Evolutionary conservation across 495 filamentous ascomycete species (phyloP).

Genomic region (Talaromyces thailandensis): DNA sequence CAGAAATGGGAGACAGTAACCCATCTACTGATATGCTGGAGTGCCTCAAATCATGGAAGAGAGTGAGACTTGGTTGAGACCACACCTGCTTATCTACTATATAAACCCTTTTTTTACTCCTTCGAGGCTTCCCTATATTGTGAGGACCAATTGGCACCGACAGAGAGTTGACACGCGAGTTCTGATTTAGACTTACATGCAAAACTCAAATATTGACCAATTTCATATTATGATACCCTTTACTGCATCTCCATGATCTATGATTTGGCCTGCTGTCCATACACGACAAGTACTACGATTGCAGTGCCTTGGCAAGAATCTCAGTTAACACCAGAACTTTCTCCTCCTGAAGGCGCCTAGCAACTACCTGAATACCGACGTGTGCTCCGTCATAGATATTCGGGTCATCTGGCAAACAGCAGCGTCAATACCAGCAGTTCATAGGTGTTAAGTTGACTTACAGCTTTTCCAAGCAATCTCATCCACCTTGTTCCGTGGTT

Average conservation of each 20-base stretch:
- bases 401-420: slow-evolving; percentile 38
- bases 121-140: too few relatives aligned
- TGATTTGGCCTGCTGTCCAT: neutral
- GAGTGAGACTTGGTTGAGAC: slow-evolving; percentile 42
- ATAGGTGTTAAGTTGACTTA: slow-evolving; percentile 28
- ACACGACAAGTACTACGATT: neutral
- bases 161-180: too few relatives aligned
- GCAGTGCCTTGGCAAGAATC: neutral
- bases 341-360: slow-evolving; percentile 3
- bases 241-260: too few relatives aligned
- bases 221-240: too few relatives aligned
- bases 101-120: too few relatives aligned
- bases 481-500: slow-evolving; percentile 33
- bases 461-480: slow-evolving; percentile 36
- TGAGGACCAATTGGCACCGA: too few relatives aligned
- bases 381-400: slow-evolving; percentile 45
- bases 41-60: slow-evolving; percentile 50
- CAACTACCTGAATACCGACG: slow-evolving; percentile 39
- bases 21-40: slow-evolving; percentile 53
- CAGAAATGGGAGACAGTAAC: slow-evolving; percentile 37
- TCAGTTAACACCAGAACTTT: neutral
- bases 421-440: neutral
- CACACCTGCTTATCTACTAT: neutral
- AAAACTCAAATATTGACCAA: too few relatives aligned
- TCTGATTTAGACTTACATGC: too few relatives aligned